phyloP scores from a whole-genome alignment of 192 early-diverging fungal genomes.

The Thamnidium elegans region DNA sequence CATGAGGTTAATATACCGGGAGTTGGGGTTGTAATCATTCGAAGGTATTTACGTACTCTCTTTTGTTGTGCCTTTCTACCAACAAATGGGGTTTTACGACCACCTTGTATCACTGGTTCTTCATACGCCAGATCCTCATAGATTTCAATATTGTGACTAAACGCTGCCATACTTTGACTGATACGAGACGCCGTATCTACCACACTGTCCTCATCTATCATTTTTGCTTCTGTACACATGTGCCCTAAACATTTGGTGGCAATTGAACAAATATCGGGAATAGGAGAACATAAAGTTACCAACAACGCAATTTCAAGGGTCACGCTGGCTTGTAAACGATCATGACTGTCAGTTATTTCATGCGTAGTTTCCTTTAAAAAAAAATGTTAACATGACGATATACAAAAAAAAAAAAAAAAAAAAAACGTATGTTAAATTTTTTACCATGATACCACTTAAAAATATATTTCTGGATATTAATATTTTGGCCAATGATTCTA shows the following conservation, averaged over 20 bases:
- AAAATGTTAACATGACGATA: not conserved
- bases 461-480: slow-evolving; percentile 55
- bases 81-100: slow-evolving; percentile 24
- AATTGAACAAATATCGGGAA: slow-evolving; percentile 54
- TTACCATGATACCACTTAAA: slow-evolving; percentile 39
- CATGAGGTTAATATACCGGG: slow-evolving; percentile 75
- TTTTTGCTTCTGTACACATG: slow-evolving; percentile 63
- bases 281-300: slow-evolving; percentile 66
- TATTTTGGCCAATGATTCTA: slow-evolving; percentile 60
- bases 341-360: slow-evolving; percentile 48
- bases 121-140: slow-evolving; percentile 64
- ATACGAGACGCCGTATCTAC: not conserved
- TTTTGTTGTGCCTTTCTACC: slow-evolving; percentile 74
- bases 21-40: slow-evolving; percentile 58
- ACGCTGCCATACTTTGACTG: slow-evolving; percentile 1
- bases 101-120: slow-evolving; percentile 41
- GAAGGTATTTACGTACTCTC: slow-evolving; percentile 60
- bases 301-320: slow-evolving; percentile 67
- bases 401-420: not conserved
- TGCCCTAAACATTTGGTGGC: slow-evolving; percentile 58
- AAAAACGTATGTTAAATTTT: not conserved
- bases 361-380: slow-evolving; percentile 33
- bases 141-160: slow-evolving; percentile 35
- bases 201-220: slow-evolving; percentile 45
- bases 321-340: slow-evolving; percentile 58